Evolutionary conservation across 78 protist genomes (phyloP).

Genomic region (Tieghemostelium lacteum): DNA sequence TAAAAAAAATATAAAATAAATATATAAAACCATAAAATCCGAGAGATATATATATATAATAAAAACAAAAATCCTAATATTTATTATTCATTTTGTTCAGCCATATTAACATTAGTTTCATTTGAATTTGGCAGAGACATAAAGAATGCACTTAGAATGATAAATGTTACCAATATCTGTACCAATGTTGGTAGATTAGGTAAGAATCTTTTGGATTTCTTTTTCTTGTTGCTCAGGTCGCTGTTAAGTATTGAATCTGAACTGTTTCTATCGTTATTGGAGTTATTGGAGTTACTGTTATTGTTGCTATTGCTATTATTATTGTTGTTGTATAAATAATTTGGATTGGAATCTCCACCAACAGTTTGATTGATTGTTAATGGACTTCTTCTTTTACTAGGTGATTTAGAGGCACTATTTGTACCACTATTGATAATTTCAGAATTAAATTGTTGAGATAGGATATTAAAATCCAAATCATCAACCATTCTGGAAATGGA

Average conservation of each 20-base stretch:
- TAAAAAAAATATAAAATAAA: no score
- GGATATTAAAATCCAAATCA: not conserved
- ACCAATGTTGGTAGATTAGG: slow-evolving; percentile 44
- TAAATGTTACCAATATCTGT: slow-evolving; percentile 59
- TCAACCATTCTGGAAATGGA: not conserved
- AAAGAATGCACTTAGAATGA: slow-evolving; percentile 46
- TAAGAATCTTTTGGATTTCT: slow-evolving; percentile 5
- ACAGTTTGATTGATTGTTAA: not conserved
- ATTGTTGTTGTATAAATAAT: not conserved
- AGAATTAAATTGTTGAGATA: not conserved
- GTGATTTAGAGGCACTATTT: not conserved
- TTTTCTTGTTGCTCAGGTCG: not conserved
- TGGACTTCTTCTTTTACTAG: not conserved
- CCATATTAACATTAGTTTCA: no score
- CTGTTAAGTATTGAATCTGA: not conserved
- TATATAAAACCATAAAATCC: no score
- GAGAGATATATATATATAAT: no score
- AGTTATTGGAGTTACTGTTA: not conserved
- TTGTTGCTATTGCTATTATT: not conserved
- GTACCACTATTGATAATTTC: not conserved
- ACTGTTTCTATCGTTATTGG: not conserved
- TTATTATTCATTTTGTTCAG: no score
- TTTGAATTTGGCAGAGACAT: slow-evolving; percentile 17
- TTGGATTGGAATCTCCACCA: not conserved
- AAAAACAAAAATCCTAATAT: no score